phyloP scores from a whole-genome alignment of 768 basidiomycete species.

The Suillus subluteus region DNA sequence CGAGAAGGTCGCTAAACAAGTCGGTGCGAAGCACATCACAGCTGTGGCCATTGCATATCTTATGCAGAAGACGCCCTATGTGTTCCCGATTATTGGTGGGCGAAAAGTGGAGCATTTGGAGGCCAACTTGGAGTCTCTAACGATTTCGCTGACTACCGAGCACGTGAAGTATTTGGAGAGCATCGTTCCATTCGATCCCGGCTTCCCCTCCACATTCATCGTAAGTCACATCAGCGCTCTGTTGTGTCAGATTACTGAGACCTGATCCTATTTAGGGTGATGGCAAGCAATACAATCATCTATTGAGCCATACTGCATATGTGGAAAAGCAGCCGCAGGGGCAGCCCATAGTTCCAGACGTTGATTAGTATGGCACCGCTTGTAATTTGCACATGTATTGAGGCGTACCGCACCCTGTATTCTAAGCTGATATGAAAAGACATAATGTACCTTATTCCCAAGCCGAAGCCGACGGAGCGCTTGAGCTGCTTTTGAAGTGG shows the following conservation, averaged over 20 bases:
- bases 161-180: constrained; percentile 50
- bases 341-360: constrained; percentile 18
- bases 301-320: constrained; percentile 20
- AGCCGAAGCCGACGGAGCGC: neutral
- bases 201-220: constrained; percentile 42
- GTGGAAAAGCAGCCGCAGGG: constrained; percentile 23
- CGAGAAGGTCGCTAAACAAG: constrained; percentile 43
- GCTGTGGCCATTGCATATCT: constrained; percentile 55
- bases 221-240: constrained; percentile 24
- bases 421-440: neutral
- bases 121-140: constrained; percentile 52
- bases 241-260: constrained; percentile 7
- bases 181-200: constrained; percentile 44
- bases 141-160: constrained; percentile 45
- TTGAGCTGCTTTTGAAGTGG: neutral
- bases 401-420: neutral
- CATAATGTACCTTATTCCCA: neutral
- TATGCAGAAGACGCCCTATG: constrained; percentile 48
- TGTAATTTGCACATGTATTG: neutral
- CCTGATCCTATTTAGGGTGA: constrained; percentile 27
- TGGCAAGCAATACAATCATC: constrained; percentile 23
- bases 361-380: neutral
- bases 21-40: constrained; percentile 39
- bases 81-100: constrained; percentile 54
- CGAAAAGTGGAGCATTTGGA: constrained; percentile 53